phyloP scores from a whole-genome alignment of 192 early-diverging fungal species.

The Coemansia sp. region DNA sequence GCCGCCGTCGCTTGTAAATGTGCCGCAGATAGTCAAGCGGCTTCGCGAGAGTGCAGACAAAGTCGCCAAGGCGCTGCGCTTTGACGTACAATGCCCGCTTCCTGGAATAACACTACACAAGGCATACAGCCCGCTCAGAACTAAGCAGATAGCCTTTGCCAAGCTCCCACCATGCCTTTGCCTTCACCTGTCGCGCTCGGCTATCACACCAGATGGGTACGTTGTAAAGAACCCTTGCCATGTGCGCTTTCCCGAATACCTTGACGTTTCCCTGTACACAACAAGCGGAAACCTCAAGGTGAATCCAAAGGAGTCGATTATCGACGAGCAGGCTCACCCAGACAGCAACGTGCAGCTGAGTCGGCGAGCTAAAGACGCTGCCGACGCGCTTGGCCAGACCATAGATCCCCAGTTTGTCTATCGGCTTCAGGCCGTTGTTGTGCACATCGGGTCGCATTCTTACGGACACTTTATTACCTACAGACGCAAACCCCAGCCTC shows the following conservation, averaged over 20 bases:
- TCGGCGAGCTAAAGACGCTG: slow-evolving; percentile 34
- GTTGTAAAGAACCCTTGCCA: slow-evolving; percentile 80
- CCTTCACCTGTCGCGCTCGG: slow-evolving; percentile 82
- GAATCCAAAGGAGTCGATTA: slow-evolving; percentile 59
- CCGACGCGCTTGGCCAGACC: slow-evolving; percentile 33
- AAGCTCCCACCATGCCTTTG: slow-evolving; percentile 73
- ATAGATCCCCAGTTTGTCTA: slow-evolving; percentile 56
- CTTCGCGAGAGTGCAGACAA: slow-evolving; percentile 31
- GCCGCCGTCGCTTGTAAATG: slow-evolving; percentile 37
- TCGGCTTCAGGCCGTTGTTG: slow-evolving; percentile 80
- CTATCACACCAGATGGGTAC: slow-evolving; percentile 69
- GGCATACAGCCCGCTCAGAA: slow-evolving; percentile 55
- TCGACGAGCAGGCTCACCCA: slow-evolving; percentile 16
- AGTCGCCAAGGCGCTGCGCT: slow-evolving; percentile 46
- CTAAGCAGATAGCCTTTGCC: slow-evolving; percentile 82
- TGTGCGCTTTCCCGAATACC: slow-evolving; percentile 74
- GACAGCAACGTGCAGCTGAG: slow-evolving; percentile 1
- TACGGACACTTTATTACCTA: slow-evolving; percentile 95
- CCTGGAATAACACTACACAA: slow-evolving; percentile 45
- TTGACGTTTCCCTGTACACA: slow-evolving; percentile 72
- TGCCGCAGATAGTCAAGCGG: slow-evolving; percentile 29
- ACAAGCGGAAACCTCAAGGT: slow-evolving; percentile 62
- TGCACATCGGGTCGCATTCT: slow-evolving; percentile 89
- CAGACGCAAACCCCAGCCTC: slow-evolving; percentile 57
- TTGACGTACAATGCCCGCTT: slow-evolving; percentile 50